A percentile compares a stretch with the other conserved stretches of the same genome.
phyloP scores from a whole-genome alignment of 305 asterid species.

The Ilex paraguariensis region DNA sequence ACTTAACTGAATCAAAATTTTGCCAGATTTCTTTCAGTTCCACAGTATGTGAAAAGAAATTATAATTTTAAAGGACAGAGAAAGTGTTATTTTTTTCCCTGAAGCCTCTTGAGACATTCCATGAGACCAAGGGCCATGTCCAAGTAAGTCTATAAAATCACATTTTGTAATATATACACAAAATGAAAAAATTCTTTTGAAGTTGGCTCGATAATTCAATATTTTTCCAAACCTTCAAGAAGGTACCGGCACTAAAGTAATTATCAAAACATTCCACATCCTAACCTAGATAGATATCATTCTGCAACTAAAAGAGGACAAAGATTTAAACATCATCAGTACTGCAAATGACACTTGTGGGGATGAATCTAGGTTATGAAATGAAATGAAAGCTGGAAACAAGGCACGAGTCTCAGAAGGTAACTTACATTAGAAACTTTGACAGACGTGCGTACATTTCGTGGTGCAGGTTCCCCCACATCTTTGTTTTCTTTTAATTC shows the following conservation, averaged over 20 bases:
- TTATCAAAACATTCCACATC: no score
- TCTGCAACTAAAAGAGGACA: neutral
- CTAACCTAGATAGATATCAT: neutral
- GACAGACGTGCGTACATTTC: constrained; percentile 81
- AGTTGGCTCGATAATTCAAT: no score
- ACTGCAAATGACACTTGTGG: neutral
- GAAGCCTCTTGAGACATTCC: no score
- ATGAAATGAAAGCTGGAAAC: neutral
- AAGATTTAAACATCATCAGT: neutral
- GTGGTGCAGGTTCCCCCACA: constrained; percentile 77
- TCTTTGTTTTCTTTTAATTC: constrained; percentile 62
- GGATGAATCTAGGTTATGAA: neutral
- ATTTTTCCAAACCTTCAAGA: neutral
- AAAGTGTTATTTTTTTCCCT: no score
- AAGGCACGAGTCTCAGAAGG: neutral
- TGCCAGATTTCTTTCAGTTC: no score
- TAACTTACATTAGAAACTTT: constrained; percentile 84
- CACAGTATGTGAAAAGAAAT: no score
- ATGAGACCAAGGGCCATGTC: no score
- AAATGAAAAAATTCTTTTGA: neutral
- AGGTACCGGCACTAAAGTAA: no score
- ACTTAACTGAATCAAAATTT: no score
- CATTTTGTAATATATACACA: neutral
- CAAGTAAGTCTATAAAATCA: no score
- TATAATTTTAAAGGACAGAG: no score